Conservation (phyloP, 306 rosid species). For the Cucurbita maxima region DNA sequence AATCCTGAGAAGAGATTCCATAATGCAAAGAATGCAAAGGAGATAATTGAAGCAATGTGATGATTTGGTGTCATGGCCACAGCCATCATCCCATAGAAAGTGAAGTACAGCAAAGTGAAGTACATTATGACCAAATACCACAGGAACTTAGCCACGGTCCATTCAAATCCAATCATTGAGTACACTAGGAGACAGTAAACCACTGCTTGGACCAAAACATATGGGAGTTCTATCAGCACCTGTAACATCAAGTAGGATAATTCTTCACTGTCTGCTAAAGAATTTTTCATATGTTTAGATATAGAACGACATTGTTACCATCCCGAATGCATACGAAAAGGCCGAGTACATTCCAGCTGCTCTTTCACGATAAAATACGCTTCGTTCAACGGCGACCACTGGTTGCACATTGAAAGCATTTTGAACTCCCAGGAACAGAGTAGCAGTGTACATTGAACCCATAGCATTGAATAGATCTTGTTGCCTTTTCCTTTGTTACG, state of each 20-base stretch:
- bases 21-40: slow-evolving; percentile 46
- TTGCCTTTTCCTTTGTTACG: slow-evolving; percentile 19
- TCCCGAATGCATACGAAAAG: slow-evolving; percentile 57
- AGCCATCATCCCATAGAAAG: slow-evolving; percentile 77
- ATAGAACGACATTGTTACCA: slow-evolving; percentile 16
- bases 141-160: slow-evolving; percentile 35
- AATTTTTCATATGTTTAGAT: too few relatives aligned
- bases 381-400: slow-evolving; percentile 62
- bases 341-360: slow-evolving; percentile 84
- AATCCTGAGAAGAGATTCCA: slow-evolving; percentile 88
- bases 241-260: background rate
- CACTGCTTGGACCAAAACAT: slow-evolving; percentile 37
- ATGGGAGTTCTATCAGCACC: slow-evolving; percentile 61
- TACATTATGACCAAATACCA: slow-evolving; percentile 69
- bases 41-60: slow-evolving; percentile 48
- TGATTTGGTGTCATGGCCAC: slow-evolving; percentile 64
- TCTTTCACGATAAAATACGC: slow-evolving; percentile 69
- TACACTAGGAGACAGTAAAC: slow-evolving; percentile 46
- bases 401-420: slow-evolving; percentile 55
- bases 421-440: slow-evolving; percentile 50
- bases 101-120: slow-evolving; percentile 59
- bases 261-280: background rate
- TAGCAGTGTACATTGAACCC: slow-evolving; percentile 58
- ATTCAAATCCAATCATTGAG: slow-evolving; percentile 70
- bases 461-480: slow-evolving; percentile 49